Percentiles rank a stretch among this genome's conserved stretches.
Conservation (phyloP, 2,329 filamentous ascomycete species). For the Capronia americana region DNA sequence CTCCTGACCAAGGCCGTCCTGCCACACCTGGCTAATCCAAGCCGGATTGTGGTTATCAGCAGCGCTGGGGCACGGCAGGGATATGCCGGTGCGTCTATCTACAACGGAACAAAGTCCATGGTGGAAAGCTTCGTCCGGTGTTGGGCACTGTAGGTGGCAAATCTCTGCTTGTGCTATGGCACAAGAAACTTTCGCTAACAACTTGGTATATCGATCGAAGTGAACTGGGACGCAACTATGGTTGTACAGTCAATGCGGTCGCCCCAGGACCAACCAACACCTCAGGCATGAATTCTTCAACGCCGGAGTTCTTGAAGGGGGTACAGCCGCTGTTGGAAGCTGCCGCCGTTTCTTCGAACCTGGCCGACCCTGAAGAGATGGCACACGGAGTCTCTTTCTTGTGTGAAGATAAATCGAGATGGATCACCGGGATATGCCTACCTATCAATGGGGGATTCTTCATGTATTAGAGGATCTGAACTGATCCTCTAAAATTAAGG, state of each 20-base stretch:
- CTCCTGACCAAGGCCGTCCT: conserved; percentile 1
- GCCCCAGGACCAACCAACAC: background rate
- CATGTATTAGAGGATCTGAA: background rate
- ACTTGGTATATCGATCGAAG: background rate
- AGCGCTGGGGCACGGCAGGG: background rate
- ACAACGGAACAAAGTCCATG: background rate
- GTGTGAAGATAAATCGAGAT: background rate
- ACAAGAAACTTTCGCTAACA: no score
- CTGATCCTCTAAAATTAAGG: no score
- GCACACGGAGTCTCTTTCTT: background rate
- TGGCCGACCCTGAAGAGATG: background rate
- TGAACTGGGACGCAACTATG: background rate
- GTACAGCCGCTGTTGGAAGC: background rate
- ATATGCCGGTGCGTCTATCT: background rate
- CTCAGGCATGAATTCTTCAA: background rate
- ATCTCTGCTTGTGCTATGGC: no score
- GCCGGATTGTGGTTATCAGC: background rate
- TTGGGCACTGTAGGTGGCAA: background rate
- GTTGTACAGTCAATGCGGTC: background rate
- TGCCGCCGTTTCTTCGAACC: background rate
- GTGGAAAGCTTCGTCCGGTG: background rate
- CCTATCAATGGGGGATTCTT: background rate
- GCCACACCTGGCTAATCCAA: background rate
- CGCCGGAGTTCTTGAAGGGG: background rate
- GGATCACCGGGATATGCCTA: background rate